Conservation (phyloP, 495 filamentous ascomycete genomes). For the Umbilicaria muhlenbergii region DNA sequence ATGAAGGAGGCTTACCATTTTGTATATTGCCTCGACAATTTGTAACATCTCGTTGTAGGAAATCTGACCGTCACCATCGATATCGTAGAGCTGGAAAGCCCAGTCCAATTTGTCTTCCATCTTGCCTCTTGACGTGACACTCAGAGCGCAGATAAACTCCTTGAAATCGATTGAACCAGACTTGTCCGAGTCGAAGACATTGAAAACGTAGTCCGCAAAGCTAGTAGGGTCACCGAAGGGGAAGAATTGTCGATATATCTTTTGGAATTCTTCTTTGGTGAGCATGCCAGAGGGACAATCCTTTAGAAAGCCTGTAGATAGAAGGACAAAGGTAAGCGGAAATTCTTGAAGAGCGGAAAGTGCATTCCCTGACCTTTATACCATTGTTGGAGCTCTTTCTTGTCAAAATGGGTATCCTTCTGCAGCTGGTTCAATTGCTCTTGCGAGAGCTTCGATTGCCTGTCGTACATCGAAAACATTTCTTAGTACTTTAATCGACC, state of each 20-base stretch:
- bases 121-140: constrained; percentile 90
- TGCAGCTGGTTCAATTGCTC: constrained; percentile 90
- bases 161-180: constrained; percentile 98
- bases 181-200: constrained; percentile 95
- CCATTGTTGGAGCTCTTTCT: constrained; percentile 99
- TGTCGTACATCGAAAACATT: constrained; percentile 14
- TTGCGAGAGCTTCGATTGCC: constrained; percentile 88
- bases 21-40: constrained; percentile 98
- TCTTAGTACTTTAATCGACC: too few relatives aligned
- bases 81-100: constrained; percentile 99
- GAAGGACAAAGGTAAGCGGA: constrained; percentile 2
- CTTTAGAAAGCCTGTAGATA: constrained; percentile 72
- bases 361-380: constrained; percentile 63
- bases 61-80: constrained; percentile 96
- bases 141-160: constrained; percentile 96
- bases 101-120: constrained; percentile 99
- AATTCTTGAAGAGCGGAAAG: neutral
- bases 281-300: constrained; percentile 94
- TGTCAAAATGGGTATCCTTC: constrained; percentile 94
- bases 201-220: constrained; percentile 98
- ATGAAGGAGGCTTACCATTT: constrained; percentile 56
- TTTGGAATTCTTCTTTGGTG: constrained; percentile 96
- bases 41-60: constrained; percentile 97
- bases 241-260: constrained; percentile 99
- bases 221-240: constrained; percentile 93